Evolutionary conservation across 2,329 filamentous ascomycete genomes (phyloP).

Genomic region (Neoarthrinium moseri): DNA sequence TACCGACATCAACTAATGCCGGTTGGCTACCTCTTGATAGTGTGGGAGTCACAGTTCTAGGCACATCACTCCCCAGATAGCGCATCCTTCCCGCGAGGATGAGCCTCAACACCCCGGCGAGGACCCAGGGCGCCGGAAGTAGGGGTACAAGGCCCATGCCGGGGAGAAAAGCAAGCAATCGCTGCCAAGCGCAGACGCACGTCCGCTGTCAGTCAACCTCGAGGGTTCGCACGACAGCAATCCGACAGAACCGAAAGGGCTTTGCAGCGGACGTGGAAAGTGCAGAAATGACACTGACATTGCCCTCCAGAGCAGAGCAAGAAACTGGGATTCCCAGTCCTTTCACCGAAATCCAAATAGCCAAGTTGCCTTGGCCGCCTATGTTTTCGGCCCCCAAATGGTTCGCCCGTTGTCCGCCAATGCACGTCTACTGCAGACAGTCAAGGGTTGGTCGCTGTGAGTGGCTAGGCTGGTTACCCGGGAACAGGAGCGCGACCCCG

Average conservation of each 20-base stretch:
- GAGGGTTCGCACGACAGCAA: background rate
- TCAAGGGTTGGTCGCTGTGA: background rate
- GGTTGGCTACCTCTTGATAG: slow-evolving; percentile 1
- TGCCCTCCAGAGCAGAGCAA: background rate
- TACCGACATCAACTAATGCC: slow-evolving; percentile 4
- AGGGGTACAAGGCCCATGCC: background rate
- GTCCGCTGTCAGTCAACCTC: no score
- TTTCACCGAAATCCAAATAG: slow-evolving; percentile 2
- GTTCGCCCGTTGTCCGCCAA: slow-evolving; percentile 7
- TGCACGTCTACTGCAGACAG: background rate
- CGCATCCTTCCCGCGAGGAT: slow-evolving; percentile 4
- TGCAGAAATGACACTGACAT: background rate
- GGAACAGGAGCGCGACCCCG: no score
- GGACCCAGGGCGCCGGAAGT: background rate
- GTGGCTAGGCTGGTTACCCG: slow-evolving; percentile 1
- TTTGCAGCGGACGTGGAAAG: background rate
- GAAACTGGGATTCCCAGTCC: background rate
- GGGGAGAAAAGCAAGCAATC: background rate
- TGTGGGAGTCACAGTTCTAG: background rate
- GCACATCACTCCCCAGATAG: background rate
- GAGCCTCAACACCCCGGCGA: slow-evolving; percentile 5
- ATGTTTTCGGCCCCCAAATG: slow-evolving; percentile 6
- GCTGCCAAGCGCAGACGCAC: no score
- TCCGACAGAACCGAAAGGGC: background rate
- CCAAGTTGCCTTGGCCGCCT: slow-evolving; percentile 7